Base-by-base conservation (phyloP, 306 rosid species). In the Malus fusca region DNA sequence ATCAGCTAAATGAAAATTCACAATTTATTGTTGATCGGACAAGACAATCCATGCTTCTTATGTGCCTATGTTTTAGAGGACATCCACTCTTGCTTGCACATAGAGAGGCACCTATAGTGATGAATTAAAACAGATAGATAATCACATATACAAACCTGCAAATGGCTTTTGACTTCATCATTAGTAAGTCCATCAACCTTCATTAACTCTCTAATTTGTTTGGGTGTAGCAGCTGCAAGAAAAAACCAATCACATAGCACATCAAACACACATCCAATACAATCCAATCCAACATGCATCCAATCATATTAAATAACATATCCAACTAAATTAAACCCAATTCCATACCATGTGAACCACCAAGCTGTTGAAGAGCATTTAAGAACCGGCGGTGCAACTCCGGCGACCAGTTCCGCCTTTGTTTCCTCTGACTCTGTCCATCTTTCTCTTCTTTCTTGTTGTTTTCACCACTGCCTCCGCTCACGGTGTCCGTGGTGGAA, bases 131-230 rank as follows among this genome's bases (percentile, higher is more conserved):
- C 12, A 22, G 11, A 0, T 25, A 63, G 23, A 43, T 28, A 2
- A 61, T 3, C 42, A 30, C 14, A n/a, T 31, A 73, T 3, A 79
- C 86, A 64, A 76, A 93, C 98, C 98, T 93, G 98, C 18, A 93
- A 84, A 80, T 93, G 98, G 83, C 98, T 93, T 81, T 93, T 93
- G 79, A 93, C 98, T 83, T 93, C 98, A 60, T 91, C 98, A 72
- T 93, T 93, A n/a, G 98, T 93, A 73, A 93, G 96, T 43, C 97
- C 96, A 87, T 93, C 97, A 58, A 91, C 97, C 83, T 89, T 93
- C 98, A 93, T 93, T 19, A 84, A 80, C 51, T 93, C 98, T 75
- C 97, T 88, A 75, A 93, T 93, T 83, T 93, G 98, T 79, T 93
- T 93, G 3, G 98, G 98, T 1, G 98, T 93, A 30, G 98, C 98